Evolutionary conservation across 148 eudicot genomes (phyloP).

Genomic region (Cornus florida): DNA sequence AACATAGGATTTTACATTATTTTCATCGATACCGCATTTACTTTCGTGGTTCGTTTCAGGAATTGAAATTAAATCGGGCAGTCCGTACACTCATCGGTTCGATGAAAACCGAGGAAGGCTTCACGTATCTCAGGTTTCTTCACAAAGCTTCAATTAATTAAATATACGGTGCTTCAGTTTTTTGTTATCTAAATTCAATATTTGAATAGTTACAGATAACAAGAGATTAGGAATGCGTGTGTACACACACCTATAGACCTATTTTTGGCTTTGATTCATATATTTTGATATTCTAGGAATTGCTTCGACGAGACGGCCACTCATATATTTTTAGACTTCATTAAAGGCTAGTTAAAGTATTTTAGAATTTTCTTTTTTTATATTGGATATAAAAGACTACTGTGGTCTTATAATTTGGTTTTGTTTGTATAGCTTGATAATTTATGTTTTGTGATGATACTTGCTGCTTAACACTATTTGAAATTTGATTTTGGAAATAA

Average conservation of each 20-base stretch:
- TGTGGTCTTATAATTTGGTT: background rate
- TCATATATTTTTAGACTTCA: background rate
- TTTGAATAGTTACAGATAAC: background rate
- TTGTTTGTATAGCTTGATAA: background rate
- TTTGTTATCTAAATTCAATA: background rate
- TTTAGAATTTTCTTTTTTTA: too few species aligned
- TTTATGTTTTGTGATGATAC: background rate
- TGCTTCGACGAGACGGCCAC: too few species aligned
- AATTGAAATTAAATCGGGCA: conserved; percentile 51
- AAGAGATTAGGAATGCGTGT: too few species aligned
- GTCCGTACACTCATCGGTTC: conserved; percentile 38
- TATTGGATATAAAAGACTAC: too few species aligned
- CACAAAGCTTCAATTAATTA: background rate
- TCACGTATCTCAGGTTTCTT: conserved; percentile 67
- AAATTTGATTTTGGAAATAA: background rate
- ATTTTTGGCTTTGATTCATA: too few species aligned
- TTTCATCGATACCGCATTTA: background rate
- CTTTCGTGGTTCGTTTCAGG: conserved; percentile 29
- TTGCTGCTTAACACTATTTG: background rate
- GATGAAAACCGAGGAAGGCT: conserved; percentile 55
- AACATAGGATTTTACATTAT: background rate
- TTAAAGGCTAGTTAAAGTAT: background rate
- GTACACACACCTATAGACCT: too few species aligned
- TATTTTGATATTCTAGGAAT: background rate
- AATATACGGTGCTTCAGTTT: background rate